phyloP scores from a whole-genome alignment of 1,284 basidiomycete genomes.

The Ustilago esculenta region DNA sequence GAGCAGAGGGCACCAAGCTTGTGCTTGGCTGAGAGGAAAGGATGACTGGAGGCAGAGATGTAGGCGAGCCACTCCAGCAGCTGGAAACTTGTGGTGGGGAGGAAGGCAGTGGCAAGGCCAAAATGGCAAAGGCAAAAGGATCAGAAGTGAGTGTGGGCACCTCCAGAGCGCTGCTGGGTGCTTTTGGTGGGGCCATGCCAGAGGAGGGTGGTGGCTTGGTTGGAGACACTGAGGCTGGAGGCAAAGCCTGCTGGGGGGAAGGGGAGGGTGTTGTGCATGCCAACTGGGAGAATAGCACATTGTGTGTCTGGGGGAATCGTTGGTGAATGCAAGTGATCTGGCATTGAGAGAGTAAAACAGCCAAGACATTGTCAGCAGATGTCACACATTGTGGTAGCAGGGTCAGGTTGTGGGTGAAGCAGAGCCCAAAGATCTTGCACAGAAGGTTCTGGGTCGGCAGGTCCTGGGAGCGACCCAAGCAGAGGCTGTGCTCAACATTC shows the following conservation, averaged over 20 bases:
- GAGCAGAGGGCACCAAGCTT: too few species aligned
- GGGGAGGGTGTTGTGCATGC: too few species aligned
- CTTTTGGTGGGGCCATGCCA: too few species aligned
- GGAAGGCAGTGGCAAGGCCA: neutral
- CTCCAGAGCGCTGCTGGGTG: neutral
- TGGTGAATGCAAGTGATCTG: neutral
- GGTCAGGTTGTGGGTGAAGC: neutral
- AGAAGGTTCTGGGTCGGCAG: neutral
- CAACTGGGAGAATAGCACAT: too few species aligned
- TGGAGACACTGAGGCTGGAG: too few species aligned
- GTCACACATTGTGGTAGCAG: neutral
- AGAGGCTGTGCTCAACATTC: constrained; percentile 1
- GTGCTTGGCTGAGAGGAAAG: too few species aligned
- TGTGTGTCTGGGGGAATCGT: too few species aligned
- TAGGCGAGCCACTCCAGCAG: too few species aligned
- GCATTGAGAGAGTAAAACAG: neutral
- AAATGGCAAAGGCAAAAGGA: neutral
- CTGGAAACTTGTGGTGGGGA: too few species aligned
- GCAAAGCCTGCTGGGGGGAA: too few species aligned
- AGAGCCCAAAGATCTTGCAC: neutral
- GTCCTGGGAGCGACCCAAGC: neutral
- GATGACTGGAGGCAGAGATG: too few species aligned
- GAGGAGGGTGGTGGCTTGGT: too few species aligned
- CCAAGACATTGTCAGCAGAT: neutral
- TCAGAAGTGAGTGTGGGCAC: neutral